Evolutionary conservation across 2,329 filamentous ascomycete species (phyloP).

Genomic region (Penicillium olsonii): DNA sequence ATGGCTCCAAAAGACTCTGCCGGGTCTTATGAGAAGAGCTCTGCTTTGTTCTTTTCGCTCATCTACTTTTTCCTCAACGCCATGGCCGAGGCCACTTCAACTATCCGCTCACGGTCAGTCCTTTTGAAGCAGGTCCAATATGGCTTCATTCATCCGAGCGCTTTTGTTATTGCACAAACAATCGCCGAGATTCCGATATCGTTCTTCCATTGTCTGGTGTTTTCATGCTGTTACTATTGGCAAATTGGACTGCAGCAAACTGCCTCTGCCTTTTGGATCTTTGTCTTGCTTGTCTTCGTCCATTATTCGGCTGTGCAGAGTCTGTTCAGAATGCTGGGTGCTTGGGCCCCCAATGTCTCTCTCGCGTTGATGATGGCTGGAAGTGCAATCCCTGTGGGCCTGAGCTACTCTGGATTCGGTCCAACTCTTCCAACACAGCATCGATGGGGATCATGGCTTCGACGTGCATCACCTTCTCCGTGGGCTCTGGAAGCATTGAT

Average conservation of each 20-base stretch:
- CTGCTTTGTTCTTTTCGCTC: too few relatives aligned
- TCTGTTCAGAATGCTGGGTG: too few relatives aligned
- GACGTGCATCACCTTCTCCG: slow-evolving; percentile 60
- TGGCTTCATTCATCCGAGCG: slow-evolving; percentile 53
- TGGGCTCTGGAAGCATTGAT: slow-evolving; percentile 75
- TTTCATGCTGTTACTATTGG: slow-evolving; percentile 61
- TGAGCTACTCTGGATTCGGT: slow-evolving; percentile 69
- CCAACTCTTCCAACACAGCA: slow-evolving; percentile 59
- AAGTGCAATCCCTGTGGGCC: slow-evolving; percentile 36
- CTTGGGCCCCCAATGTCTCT: too few relatives aligned
- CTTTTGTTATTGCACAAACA: slow-evolving; percentile 37
- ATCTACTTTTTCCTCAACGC: too few relatives aligned
- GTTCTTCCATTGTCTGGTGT: slow-evolving; percentile 58
- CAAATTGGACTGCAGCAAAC: slow-evolving; percentile 23
- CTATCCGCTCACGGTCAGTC: too few relatives aligned
- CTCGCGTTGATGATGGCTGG: too few relatives aligned
- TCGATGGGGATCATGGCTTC: slow-evolving; percentile 67
- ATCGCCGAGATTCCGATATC: slow-evolving; percentile 52
- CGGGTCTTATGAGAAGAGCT: too few relatives aligned
- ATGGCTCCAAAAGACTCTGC: too few relatives aligned
- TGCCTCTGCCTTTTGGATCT: neutral
- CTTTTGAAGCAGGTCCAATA: slow-evolving; percentile 57
- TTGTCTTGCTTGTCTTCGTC: neutral
- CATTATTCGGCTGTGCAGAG: neutral
- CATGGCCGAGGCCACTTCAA: too few relatives aligned